These are phyloP conservation scores for Boletellus ananas DNA, from an alignment of 768 basidiomycete genomes.

Conservation along the genomic window DNA sequence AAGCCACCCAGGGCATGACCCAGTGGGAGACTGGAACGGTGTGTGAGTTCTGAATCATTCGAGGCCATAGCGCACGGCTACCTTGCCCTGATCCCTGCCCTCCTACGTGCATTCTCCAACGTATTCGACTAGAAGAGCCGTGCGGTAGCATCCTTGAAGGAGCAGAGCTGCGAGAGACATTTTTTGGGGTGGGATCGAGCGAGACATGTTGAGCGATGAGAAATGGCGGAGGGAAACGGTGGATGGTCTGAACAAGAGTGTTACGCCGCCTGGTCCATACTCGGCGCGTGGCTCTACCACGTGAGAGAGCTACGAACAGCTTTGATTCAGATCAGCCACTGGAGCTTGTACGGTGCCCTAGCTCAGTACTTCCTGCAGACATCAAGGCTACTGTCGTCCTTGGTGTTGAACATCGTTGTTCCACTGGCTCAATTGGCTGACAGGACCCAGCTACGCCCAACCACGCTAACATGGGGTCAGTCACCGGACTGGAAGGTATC, in stretches of 20 bases:
- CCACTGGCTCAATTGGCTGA: not conserved
- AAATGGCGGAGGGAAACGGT: constrained; percentile 26
- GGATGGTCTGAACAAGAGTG: constrained; percentile 33
- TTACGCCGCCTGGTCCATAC: constrained; percentile 29
- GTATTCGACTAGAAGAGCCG: not conserved
- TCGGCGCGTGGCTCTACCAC: constrained; percentile 31
- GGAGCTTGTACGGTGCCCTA: not conserved
- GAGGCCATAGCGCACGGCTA: constrained; percentile 13
- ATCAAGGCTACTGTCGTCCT: not conserved
- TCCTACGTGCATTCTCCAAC: not conserved
- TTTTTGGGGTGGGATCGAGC: constrained; percentile 13
- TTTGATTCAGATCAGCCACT: constrained; percentile 20
- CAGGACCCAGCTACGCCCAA: not conserved
- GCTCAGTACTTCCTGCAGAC: not conserved
- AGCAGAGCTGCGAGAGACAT: not conserved
- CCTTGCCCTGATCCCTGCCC: constrained; percentile 25
- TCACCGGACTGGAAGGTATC: constrained; percentile 3
- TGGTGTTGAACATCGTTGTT: not conserved
- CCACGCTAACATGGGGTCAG: not conserved
- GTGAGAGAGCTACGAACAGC: constrained; percentile 25
- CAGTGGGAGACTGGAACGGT: not conserved
- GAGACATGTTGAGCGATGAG: constrained; percentile 25
- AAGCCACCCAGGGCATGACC: not conserved
- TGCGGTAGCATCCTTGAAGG: not conserved
- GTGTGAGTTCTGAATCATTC: constrained; percentile 9